A percentile compares a stretch with the other conserved stretches of the same genome.
Evolutionary conservation across 306 rosid species (phyloP).

Genomic region (Abrus pulchellus): DNA sequence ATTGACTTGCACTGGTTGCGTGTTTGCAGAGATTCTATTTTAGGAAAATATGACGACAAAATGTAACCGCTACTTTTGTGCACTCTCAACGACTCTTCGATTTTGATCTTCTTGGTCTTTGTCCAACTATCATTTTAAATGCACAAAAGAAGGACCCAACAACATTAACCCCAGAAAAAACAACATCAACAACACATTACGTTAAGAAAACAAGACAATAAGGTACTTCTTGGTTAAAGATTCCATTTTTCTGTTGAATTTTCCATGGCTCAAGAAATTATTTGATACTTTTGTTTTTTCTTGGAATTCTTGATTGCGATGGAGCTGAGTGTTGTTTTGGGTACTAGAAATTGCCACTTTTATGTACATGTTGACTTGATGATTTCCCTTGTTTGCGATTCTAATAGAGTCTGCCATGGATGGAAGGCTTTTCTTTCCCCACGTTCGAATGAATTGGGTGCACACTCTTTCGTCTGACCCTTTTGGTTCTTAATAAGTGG

Average conservation of each 20-base stretch:
- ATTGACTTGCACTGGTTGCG: neutral
- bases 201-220: neutral
- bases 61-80: constrained; percentile 43
- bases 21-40: constrained; percentile 13
- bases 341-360: neutral
- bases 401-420: constrained; percentile 2
- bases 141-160: constrained; percentile 16
- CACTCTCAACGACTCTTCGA: constrained; percentile 31
- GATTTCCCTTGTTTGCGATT: constrained; percentile 9
- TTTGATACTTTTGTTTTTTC: neutral
- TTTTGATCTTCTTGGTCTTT: constrained; percentile 1
- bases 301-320: neutral
- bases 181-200: constrained; percentile 16
- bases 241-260: constrained; percentile 6
- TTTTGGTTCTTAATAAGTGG: constrained; percentile 14
- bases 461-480: neutral
- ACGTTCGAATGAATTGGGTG: constrained; percentile 21
- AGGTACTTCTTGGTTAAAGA: constrained; percentile 43
- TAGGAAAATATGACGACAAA: constrained; percentile 2
- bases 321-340: neutral
- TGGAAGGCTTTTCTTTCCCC: constrained; percentile 24
- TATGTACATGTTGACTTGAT: neutral
- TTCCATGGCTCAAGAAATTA: neutral
- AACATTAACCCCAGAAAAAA: neutral
- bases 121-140: neutral